These are phyloP conservation scores for Canariomyces notabilis DNA, from an alignment of 2,329 filamentous ascomycete genomes.

Conservation along the genomic window DNA sequence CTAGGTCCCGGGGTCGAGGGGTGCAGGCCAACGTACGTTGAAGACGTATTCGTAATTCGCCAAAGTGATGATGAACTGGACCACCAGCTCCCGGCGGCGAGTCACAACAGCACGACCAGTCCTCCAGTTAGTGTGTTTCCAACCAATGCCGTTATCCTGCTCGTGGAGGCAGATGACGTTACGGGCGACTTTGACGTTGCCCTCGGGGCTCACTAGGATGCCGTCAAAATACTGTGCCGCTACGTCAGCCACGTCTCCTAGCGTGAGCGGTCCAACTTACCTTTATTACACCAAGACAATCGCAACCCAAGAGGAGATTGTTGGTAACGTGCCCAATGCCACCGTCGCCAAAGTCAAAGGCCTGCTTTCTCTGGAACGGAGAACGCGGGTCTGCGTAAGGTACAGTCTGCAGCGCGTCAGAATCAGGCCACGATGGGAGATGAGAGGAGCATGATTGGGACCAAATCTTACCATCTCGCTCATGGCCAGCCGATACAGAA, in stretches of 20 bases:
- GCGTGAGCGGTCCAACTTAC: no score
- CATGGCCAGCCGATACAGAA: conserved; percentile 62
- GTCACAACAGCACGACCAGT: conserved; percentile 57
- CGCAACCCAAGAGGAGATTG: conserved; percentile 63
- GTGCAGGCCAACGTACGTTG: no score
- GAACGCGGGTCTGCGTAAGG: conserved; percentile 62
- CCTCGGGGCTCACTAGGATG: conserved; percentile 48
- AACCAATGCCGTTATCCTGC: conserved; percentile 64
- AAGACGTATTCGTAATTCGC: conserved; percentile 65
- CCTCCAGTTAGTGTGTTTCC: conserved; percentile 69
- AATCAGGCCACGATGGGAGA: no score
- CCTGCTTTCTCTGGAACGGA: conserved; percentile 64
- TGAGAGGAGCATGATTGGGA: no score
- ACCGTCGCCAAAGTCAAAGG: conserved; percentile 67
- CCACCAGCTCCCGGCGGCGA: conserved; percentile 56
- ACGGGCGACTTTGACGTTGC: conserved; percentile 42
- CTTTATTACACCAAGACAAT: conserved; percentile 66
- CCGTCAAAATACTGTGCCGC: conserved; percentile 58
- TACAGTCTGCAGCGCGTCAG: no score
- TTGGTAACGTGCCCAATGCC: conserved; percentile 64
- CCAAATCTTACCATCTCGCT: conserved; percentile 71
- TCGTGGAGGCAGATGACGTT: conserved; percentile 65
- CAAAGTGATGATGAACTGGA: conserved; percentile 65
- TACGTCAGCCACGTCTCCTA: no score
- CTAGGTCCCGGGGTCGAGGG: no score